phyloP scores from a whole-genome alignment of 305 asterid species.

The Fraxinus sp. region DNA sequence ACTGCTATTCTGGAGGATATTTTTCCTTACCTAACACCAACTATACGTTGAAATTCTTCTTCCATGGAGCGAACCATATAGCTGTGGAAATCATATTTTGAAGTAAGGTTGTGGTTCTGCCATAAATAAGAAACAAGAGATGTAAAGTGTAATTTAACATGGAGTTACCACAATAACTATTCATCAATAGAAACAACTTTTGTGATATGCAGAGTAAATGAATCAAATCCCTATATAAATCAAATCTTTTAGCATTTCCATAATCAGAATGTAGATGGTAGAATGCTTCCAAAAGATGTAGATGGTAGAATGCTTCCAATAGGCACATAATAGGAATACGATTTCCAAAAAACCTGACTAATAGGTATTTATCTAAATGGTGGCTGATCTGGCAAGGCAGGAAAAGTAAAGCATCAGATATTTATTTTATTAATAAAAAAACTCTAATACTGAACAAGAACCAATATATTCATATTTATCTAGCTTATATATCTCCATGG shows the following conservation, averaged over 20 bases:
- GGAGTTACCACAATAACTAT: background rate
- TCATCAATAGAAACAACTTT: background rate
- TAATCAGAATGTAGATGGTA: background rate
- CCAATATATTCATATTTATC: background rate
- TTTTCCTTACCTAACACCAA: slow-evolving; percentile 84
- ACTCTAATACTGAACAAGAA: background rate
- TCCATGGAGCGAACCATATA: slow-evolving; percentile 99
- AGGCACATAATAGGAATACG: background rate
- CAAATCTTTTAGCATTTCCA: background rate
- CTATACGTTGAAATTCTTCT: slow-evolving; percentile 96
- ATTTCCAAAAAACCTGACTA: background rate
- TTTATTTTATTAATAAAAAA: background rate
- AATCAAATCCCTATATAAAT: background rate
- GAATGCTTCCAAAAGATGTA: background rate
- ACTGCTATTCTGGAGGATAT: slow-evolving; percentile 9
- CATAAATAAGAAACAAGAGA: slow-evolving; percentile 50
- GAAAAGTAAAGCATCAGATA: background rate
- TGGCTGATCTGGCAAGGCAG: background rate
- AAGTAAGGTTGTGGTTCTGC: slow-evolving; percentile 98
- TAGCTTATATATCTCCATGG: background rate
- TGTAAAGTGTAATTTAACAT: slow-evolving; percentile 30
- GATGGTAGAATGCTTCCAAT: background rate
- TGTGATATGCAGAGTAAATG: background rate
- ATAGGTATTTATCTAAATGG: background rate
- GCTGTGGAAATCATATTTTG: slow-evolving; percentile 99